Evolutionary conservation across 2,329 filamentous ascomycete genomes (phyloP), one percentile per base, ranked within the genome.

Genomic region (Cytospora piceicola): DNA sequence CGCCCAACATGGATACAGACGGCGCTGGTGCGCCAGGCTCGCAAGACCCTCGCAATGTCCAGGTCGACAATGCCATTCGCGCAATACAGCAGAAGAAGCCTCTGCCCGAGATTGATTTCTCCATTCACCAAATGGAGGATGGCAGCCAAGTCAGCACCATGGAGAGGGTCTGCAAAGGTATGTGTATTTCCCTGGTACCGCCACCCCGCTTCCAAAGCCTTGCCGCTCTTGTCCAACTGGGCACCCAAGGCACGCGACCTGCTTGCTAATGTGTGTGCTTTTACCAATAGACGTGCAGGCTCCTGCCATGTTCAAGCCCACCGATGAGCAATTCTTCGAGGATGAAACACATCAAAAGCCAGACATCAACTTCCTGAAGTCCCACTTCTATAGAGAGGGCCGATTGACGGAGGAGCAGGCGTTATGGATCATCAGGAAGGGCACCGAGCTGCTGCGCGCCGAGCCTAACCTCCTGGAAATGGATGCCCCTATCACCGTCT

Each of bases 161-260:
- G 77, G 95, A 99, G 81, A 88, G 95, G 77, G 95, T 99, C 68
- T 97, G 94, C 85, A 99, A 98, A 93, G 95, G 95, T 98, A 87
- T 70, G 79, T 76, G 39, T 20, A 63, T 29, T 61, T 64, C 64
- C 57, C 34, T 53, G 27, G 51, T 30, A 8, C 51, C 63, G 36
- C 69, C 58, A 65, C 60, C 51, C 62, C 64, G 57, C 64, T 61
- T 65, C 68, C 62, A 64, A 63, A 61, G 60, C 61, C 68, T 58
- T 65, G 69, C 68, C 59, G 54, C 58, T 62, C 58, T 46, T 39
- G 49, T 30, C 56, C 62, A 64, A 49, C 46, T 59, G 52, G 58
- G 54, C 34, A 8, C 61, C n/a, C 20, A 34, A 22, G 24, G 51
- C 63, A 56, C 58, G 58, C 42, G 58, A 62, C 61, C 49, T 46